phyloP scores from a whole-genome alignment of 352 stramenopile genomes.

The Pythium rishiriense region DNA sequence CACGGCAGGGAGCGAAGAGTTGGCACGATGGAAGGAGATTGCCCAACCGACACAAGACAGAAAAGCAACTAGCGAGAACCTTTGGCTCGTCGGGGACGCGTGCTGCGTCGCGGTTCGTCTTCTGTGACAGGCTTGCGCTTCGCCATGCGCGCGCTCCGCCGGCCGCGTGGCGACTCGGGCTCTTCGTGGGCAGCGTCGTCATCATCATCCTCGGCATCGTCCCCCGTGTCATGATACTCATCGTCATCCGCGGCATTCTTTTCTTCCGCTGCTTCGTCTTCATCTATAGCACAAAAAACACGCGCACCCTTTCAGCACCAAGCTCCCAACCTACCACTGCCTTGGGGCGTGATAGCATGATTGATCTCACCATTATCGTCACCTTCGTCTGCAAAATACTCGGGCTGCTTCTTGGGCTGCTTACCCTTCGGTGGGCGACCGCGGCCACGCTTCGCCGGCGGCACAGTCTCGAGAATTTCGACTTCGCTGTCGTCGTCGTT shows the following conservation, averaged over 20 bases:
- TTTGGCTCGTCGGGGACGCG: constrained; percentile 27
- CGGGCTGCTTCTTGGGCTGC: constrained; percentile 27
- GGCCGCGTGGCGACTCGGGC: constrained; percentile 20
- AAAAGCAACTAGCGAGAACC: constrained; percentile 30
- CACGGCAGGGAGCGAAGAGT: constrained; percentile 3
- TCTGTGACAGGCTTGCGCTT: constrained; percentile 25
- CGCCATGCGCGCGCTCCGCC: constrained; percentile 21
- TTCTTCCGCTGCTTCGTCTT: constrained; percentile 13
- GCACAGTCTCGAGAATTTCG: constrained; percentile 22
- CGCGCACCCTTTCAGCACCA: not conserved
- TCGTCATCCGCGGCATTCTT: constrained; percentile 21
- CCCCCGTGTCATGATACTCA: constrained; percentile 19
- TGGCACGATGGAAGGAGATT: not conserved
- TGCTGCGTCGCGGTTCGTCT: constrained; percentile 20
- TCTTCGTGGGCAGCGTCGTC: constrained; percentile 27
- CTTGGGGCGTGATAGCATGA: not conserved
- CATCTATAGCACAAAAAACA: constrained; percentile 3
- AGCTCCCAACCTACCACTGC: not conserved
- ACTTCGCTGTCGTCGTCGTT: constrained; percentile 31
- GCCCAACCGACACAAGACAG: constrained; percentile 13
- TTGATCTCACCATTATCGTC: constrained; percentile 10
- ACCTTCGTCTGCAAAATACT: constrained; percentile 4
- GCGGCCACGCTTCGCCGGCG: constrained; percentile 15
- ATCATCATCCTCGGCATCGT: constrained; percentile 21
- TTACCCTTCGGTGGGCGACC: constrained; percentile 25